phyloP scores from a whole-genome alignment of 2,329 filamentous ascomycete species.

The Seiridium unicorne region DNA sequence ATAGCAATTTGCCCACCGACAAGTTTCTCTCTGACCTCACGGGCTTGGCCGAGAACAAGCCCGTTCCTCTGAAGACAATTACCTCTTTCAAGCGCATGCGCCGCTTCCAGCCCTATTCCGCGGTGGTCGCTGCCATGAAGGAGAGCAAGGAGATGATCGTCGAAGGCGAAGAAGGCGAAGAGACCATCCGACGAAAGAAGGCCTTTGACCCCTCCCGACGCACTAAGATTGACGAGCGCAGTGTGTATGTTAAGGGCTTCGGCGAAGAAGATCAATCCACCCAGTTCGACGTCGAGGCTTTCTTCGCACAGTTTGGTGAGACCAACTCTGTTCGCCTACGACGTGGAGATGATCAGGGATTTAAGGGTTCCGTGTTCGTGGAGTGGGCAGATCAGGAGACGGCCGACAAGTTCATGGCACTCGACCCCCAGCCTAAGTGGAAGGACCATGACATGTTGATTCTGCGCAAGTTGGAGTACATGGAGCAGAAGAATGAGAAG shows the following conservation, averaged over 20 bases:
- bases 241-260: constrained; percentile 93
- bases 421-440: constrained; percentile 82
- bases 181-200: constrained; percentile 74
- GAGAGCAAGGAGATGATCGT: constrained; percentile 73
- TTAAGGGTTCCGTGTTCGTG: constrained; percentile 97
- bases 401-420: constrained; percentile 74
- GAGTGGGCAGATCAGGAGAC: constrained; percentile 82
- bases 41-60: constrained; percentile 76
- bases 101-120: constrained; percentile 84
- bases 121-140: constrained; percentile 79
- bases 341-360: constrained; percentile 67
- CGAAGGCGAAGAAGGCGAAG: constrained; percentile 68
- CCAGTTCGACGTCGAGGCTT: constrained; percentile 91
- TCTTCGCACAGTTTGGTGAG: constrained; percentile 79
- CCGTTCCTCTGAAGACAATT: constrained; percentile 75
- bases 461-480: constrained; percentile 87
- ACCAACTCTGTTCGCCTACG: constrained; percentile 85
- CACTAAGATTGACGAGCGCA: constrained; percentile 68
- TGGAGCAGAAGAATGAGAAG: constrained; percentile 70
- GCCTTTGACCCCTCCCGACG: constrained; percentile 61
- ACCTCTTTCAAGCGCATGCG: constrained; percentile 94
- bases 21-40: constrained; percentile 81
- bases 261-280: constrained; percentile 79
- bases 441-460: constrained; percentile 76
- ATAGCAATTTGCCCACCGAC: constrained; percentile 70